These are phyloP conservation scores for Syzygium aromaticum DNA, from an alignment of 345 rosid species.

Conservation along the genomic window DNA sequence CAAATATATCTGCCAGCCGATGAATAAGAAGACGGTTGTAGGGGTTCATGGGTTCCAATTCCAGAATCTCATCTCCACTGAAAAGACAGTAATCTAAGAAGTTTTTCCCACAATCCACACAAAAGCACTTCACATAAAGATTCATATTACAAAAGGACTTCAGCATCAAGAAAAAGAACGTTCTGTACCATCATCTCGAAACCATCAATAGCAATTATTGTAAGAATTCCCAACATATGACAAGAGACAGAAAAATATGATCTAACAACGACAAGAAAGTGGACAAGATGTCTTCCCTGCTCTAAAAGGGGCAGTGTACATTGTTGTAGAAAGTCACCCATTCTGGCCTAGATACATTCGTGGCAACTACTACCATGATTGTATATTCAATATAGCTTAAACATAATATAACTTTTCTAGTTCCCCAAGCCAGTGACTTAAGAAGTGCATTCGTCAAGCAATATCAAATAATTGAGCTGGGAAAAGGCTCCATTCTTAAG, in stretches of 20 bases:
- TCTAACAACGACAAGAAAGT: background rate
- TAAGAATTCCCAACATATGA: background rate
- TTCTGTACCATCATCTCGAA: background rate
- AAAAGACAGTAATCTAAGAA: background rate
- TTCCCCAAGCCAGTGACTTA: background rate
- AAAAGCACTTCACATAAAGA: background rate
- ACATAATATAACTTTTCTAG: background rate
- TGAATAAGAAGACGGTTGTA: constrained; percentile 61
- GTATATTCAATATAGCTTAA: background rate
- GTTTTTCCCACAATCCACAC: background rate
- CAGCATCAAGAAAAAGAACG: background rate
- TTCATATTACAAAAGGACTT: background rate
- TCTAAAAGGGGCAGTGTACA: background rate
- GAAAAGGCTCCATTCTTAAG: background rate
- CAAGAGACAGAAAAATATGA: background rate
- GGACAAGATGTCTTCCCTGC: background rate
- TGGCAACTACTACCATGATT: background rate
- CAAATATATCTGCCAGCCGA: constrained; percentile 64
- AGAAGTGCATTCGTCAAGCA: background rate
- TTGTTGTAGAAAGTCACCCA: background rate
- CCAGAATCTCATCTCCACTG: constrained; percentile 47
- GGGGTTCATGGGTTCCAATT: constrained; percentile 65
- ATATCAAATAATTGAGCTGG: background rate
- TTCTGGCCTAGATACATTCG: background rate
- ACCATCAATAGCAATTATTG: background rate